Conservation (phyloP, 495 filamentous ascomycete species). For the Trichocladium uniseriatum region DNA sequence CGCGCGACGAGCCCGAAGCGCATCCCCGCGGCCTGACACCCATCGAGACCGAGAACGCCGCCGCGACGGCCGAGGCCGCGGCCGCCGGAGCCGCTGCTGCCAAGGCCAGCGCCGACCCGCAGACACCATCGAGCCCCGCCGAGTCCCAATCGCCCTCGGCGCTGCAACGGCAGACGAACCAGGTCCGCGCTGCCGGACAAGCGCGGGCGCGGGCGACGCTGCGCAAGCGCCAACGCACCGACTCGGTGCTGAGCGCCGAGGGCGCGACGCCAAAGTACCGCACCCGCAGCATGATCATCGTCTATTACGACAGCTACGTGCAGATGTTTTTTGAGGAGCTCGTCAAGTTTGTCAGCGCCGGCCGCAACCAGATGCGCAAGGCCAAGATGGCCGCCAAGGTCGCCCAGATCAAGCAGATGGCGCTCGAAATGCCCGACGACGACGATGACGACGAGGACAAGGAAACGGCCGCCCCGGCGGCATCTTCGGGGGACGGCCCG, state of each 20-base stretch:
- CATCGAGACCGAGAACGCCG: slow-evolving; percentile 5
- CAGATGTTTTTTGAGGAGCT: slow-evolving; percentile 71
- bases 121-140: slow-evolving; percentile 16
- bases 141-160: slow-evolving; percentile 35
- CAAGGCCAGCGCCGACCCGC: slow-evolving; percentile 9
- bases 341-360: slow-evolving; percentile 69
- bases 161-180: slow-evolving; percentile 36
- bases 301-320: slow-evolving; percentile 82
- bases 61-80: slow-evolving; percentile 4
- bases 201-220: slow-evolving; percentile 34
- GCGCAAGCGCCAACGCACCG: slow-evolving; percentile 49
- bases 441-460: slow-evolving; percentile 20
- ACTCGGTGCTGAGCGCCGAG: slow-evolving; percentile 48
- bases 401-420: slow-evolving; percentile 43
- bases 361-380: slow-evolving; percentile 73
- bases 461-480: background rate
- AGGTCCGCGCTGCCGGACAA: slow-evolving; percentile 37
- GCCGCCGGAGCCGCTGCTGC: slow-evolving; percentile 9
- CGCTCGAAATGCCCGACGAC: slow-evolving; percentile 44
- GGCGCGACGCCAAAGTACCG: slow-evolving; percentile 48
- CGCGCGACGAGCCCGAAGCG: slow-evolving; percentile 39
- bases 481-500: background rate
- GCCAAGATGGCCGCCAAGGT: slow-evolving; percentile 62
- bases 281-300: slow-evolving; percentile 68
- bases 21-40: slow-evolving; percentile 22